Evolutionary conservation across 192 early-diverging fungal genomes (phyloP).

Genomic region (Powellomyces hirtus): DNA sequence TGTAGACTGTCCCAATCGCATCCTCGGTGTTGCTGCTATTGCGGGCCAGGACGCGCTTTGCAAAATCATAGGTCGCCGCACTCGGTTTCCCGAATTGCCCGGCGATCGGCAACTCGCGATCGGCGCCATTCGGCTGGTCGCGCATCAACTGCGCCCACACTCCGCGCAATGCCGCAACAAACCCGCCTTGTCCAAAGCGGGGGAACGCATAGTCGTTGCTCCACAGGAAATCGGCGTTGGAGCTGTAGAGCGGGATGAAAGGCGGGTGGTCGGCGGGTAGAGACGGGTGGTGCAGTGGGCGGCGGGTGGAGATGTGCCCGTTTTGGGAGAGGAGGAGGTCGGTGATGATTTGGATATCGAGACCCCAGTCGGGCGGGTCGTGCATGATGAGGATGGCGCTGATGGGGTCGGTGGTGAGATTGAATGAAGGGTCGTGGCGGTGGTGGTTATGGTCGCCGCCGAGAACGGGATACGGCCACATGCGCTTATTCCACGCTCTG

Average conservation of each 20-base stretch:
- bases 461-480: constrained; percentile 9
- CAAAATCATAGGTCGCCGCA: constrained; percentile 8
- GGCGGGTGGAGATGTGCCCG: constrained; percentile 10
- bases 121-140: background rate
- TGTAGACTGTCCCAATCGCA: constrained; percentile 3
- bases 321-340: constrained; percentile 1
- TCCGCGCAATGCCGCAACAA: constrained; percentile 9
- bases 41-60: constrained; percentile 5
- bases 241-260: constrained; percentile 11
- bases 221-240: constrained; percentile 15
- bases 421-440: background rate
- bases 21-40: background rate
- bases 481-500: background rate
- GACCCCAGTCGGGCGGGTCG: constrained; percentile 26
- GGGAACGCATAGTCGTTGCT: constrained; percentile 3
- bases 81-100: constrained; percentile 23
- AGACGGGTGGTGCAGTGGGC: background rate
- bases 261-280: background rate
- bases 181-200: constrained; percentile 21
- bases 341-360: constrained; percentile 23
- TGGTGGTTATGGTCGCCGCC: background rate
- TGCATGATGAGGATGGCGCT: constrained; percentile 20
- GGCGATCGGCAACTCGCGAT: background rate
- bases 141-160: constrained; percentile 7
- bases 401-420: constrained; percentile 2